Conservation (phyloP, 2,329 filamentous ascomycete genomes). For the Monosporascus sp. region DNA sequence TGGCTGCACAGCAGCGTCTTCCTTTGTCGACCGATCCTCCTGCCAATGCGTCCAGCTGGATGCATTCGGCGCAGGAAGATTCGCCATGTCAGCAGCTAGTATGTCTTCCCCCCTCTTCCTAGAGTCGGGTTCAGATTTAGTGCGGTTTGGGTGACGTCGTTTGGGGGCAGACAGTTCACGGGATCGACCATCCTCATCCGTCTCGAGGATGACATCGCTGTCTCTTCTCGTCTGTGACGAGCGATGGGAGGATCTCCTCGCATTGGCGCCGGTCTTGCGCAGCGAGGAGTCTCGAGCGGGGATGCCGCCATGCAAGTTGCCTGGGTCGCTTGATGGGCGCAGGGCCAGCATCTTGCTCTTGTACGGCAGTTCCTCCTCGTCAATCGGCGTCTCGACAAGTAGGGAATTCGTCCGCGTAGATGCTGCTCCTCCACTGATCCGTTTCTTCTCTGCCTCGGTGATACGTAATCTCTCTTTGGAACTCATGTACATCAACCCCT, state of each 20-base stretch:
- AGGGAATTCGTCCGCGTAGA: slow-evolving; percentile 41
- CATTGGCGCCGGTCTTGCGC: slow-evolving; percentile 48
- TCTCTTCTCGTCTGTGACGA: slow-evolving; percentile 46
- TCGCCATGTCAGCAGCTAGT: slow-evolving; percentile 24
- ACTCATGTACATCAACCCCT: slow-evolving; percentile 67
- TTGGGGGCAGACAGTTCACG: slow-evolving; percentile 13
- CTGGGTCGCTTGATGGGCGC: slow-evolving; percentile 18
- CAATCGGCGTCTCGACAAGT: slow-evolving; percentile 49
- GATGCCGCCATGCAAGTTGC: slow-evolving; percentile 36
- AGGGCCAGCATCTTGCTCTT: slow-evolving; percentile 11
- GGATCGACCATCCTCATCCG: slow-evolving; percentile 27
- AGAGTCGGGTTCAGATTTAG: slow-evolving; percentile 15
- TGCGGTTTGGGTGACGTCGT: slow-evolving; percentile 19
- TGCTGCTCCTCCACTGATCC: slow-evolving; percentile 38
- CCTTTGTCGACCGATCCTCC: slow-evolving; percentile 17
- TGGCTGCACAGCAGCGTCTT: slow-evolving; percentile 17
- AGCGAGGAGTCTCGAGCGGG: slow-evolving; percentile 66
- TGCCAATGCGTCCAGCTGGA: slow-evolving; percentile 14
- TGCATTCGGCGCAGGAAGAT: slow-evolving; percentile 17
- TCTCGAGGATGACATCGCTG: slow-evolving; percentile 42
- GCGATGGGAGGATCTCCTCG: slow-evolving; percentile 48
- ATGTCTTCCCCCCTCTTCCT: slow-evolving; percentile 23
- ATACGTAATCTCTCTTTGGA: slow-evolving; percentile 64
- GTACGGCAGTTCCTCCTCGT: slow-evolving; percentile 41
- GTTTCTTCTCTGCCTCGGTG: slow-evolving; percentile 58